Percentiles rank a stretch among this genome's conserved stretches.
Conservation (phyloP, 1,284 basidiomycete species). For the Pholiota adiposa region DNA sequence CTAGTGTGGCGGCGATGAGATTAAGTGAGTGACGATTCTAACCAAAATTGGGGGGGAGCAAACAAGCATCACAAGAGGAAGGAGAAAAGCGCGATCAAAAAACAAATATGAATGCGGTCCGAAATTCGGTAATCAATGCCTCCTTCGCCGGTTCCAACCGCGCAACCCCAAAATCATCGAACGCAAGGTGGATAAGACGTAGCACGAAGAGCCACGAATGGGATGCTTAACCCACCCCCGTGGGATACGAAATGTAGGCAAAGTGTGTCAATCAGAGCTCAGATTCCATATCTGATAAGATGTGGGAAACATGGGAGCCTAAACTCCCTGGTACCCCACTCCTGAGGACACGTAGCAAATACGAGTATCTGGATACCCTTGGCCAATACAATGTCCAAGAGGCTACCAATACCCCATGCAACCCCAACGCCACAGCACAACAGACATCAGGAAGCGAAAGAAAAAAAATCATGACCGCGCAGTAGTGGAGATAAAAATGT, state of each 20-base stretch:
- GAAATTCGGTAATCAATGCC: not conserved
- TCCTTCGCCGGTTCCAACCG: not conserved
- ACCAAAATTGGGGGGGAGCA: not conserved
- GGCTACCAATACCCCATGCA: not conserved
- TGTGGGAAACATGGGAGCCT: conserved; percentile 19
- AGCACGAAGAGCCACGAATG: conserved; percentile 5
- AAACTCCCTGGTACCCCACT: not conserved
- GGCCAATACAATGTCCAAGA: not conserved
- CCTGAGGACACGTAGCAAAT: not conserved
- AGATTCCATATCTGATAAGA: conserved; percentile 33
- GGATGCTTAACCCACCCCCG: conserved; percentile 1
- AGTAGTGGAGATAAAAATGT: conserved; percentile 3
- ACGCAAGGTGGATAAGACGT: not conserved
- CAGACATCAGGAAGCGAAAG: not conserved
- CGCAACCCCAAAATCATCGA: not conserved
- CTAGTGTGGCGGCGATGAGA: conserved; percentile 45
- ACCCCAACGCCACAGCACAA: not conserved
- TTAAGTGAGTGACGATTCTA: conserved; percentile 15
- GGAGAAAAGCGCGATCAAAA: conserved; percentile 1
- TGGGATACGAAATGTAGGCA: conserved; percentile 3
- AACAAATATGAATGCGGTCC: not conserved
- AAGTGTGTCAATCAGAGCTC: conserved; percentile 18
- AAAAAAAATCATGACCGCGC: not conserved
- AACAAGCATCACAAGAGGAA: not conserved
- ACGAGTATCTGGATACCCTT: not conserved